Evolutionary conservation across 208 protist genomes (phyloP), one percentile per base, ranked within the genome.

Genomic region (Phytomonas sp.): DNA sequence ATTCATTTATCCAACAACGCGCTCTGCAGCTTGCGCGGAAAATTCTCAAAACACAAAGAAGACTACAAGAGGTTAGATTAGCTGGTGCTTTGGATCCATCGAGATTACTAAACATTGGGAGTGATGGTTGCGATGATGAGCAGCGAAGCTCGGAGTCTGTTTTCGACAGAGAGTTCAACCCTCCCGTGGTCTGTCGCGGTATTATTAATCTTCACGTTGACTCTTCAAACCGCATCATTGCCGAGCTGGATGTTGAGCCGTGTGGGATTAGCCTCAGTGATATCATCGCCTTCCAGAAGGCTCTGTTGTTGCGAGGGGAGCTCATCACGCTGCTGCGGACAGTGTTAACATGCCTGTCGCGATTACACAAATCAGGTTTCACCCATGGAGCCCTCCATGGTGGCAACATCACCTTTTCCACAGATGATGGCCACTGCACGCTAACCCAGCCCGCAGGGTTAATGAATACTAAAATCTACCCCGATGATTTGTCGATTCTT

Each of bases 301-400:
- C 61, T 1, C 73, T 79, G 0, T 71, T 92, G 45, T 69, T 67
- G 29, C 72, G 77, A 67, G 29, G 34, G 19, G 86, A 89, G 36
- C 32, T 89, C 0, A 16, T 85, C 0, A 73, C 84, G 14, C 42
- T 94, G 31, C 63, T 94, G 14, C 77, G 80, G 36, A 88, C 74
- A 34, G 67, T 86, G 62, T 71, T 87, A 14, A 45, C 60, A n/a
- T 84, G 81, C 65, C 63, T 84, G 0, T 75, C 67, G 19, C 29
- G 62, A 12, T 74, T 95, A 70, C 89, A 95, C 71, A 66, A 75
- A 31, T 76, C 74, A 8, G 85, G 79, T 4, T 70, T 93, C 63
- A 82, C 82, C 59, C 89, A 95, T 67, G 89, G 89, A 12, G 79
- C 83, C 11, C 74, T 95, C 64, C 89, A 95, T 76, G 73, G 72